phyloP scores from a whole-genome alignment of 306 rosid genomes.

The Cucurbita moschata region DNA sequence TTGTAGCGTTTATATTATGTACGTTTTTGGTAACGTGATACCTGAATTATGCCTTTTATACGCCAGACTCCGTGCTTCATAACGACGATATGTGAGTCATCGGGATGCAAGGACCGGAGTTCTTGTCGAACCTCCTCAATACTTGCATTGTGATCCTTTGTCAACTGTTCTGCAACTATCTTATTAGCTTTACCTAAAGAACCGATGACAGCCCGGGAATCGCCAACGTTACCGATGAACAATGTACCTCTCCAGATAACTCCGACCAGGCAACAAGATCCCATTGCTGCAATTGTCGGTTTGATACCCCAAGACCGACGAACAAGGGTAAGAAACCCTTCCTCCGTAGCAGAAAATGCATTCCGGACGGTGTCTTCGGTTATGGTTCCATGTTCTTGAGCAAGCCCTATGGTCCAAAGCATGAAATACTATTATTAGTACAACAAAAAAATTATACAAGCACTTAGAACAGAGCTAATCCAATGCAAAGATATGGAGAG shows the following conservation, averaged over 20 bases:
- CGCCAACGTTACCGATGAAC: slow-evolving; percentile 66
- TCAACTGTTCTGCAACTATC: slow-evolving; percentile 64
- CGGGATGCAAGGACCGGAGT: slow-evolving; percentile 59
- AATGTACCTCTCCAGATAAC: slow-evolving; percentile 64
- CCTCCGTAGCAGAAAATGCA: slow-evolving; percentile 77
- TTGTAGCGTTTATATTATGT: background rate
- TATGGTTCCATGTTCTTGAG: slow-evolving; percentile 49
- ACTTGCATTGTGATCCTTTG: slow-evolving; percentile 70
- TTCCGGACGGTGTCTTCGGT: slow-evolving; percentile 48
- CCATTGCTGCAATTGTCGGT: slow-evolving; percentile 67
- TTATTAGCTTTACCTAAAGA: slow-evolving; percentile 45
- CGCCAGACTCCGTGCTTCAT: slow-evolving; percentile 88
- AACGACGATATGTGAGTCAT: slow-evolving; percentile 65
- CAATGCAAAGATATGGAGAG: background rate
- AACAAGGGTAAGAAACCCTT: slow-evolving; percentile 71
- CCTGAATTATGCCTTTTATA: slow-evolving; percentile 93
- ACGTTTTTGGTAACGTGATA: background rate
- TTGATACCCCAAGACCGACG: slow-evolving; percentile 58
- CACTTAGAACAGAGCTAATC: background rate
- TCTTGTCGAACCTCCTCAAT: slow-evolving; percentile 68
- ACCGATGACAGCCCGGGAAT: slow-evolving; percentile 78
- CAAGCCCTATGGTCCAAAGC: slow-evolving; percentile 33
- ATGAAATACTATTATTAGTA: slow-evolving; percentile 4
- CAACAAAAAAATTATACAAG: background rate
- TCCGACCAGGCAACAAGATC: slow-evolving; percentile 83